Evolutionary conservation across 2,329 filamentous ascomycete genomes (phyloP).

Genomic region (Pyrenophora teres): DNA sequence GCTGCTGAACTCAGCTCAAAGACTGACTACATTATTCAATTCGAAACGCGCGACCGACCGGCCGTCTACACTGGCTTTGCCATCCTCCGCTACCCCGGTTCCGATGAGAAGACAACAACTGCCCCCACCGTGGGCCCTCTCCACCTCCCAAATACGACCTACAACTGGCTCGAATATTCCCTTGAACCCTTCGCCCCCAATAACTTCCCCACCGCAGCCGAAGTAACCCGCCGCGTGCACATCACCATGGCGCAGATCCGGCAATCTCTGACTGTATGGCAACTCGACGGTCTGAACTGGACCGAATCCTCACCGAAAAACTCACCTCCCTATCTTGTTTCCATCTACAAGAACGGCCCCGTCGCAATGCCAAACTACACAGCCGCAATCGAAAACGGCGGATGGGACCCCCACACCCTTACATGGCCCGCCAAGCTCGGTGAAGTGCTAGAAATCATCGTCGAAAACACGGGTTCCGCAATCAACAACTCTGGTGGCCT

Average conservation of each 20-base stretch:
- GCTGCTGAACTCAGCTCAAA: slow-evolving; percentile 50
- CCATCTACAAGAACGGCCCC: slow-evolving; percentile 57
- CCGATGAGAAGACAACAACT: slow-evolving; percentile 5
- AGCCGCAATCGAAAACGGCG: slow-evolving; percentile 55
- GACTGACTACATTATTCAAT: slow-evolving; percentile 52
- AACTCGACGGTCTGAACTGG: slow-evolving; percentile 29
- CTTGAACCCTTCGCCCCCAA: slow-evolving; percentile 41
- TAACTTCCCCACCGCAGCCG: slow-evolving; percentile 40
- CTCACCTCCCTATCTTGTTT: slow-evolving; percentile 55
- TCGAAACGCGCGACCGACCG: slow-evolving; percentile 58
- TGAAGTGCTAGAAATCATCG: slow-evolving; percentile 62
- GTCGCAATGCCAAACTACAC: slow-evolving; percentile 58
- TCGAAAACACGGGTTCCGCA: slow-evolving; percentile 44
- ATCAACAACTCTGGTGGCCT: slow-evolving; percentile 28
- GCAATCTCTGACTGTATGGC: slow-evolving; percentile 30
- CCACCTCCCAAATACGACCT: slow-evolving; percentile 37
- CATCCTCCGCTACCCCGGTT: slow-evolving; percentile 48
- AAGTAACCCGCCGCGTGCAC: slow-evolving; percentile 44
- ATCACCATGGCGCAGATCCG: slow-evolving; percentile 31
- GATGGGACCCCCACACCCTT: slow-evolving; percentile 58
- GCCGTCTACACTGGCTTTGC: slow-evolving; percentile 54
- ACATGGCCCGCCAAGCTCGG: slow-evolving; percentile 61
- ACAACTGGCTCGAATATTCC: slow-evolving; percentile 48
- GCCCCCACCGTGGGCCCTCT: slow-evolving; percentile 32
- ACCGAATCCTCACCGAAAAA: slow-evolving; percentile 17